These are phyloP conservation scores for Pyrus hybrid DNA, from an alignment of 331 rosid genomes.

Conservation along the genomic window DNA sequence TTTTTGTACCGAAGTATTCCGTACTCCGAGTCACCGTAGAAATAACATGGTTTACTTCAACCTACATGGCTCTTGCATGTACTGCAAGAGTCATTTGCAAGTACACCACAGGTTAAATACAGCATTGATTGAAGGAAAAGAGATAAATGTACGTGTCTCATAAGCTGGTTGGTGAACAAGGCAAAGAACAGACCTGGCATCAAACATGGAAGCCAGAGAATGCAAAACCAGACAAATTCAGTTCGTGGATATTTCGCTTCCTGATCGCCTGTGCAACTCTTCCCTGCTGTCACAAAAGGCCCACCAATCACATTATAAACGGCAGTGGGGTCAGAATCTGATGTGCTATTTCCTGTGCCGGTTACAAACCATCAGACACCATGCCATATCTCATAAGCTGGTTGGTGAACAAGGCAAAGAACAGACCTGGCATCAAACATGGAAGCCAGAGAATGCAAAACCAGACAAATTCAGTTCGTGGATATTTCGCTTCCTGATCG, in stretches of 20 bases:
- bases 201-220: slow-evolving; percentile 25
- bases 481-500: not conserved
- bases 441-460: slow-evolving; percentile 28
- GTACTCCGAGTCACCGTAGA: no score
- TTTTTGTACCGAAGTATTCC: not conserved
- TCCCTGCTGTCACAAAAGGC: not conserved
- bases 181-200: slow-evolving; percentile 21
- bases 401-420: not conserved
- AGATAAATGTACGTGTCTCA: slow-evolving; percentile 3
- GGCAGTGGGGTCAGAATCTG: not conserved
- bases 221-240: slow-evolving; percentile 34
- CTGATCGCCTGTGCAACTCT: not conserved
- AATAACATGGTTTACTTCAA: no score
- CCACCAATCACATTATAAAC: slow-evolving; percentile 2
- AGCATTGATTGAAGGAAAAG: not conserved
- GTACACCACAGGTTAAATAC: no score
- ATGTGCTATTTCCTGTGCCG: not conserved
- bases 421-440: slow-evolving; percentile 25
- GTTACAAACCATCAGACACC: not conserved
- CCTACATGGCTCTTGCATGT: no score
- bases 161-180: not conserved
- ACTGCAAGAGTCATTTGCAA: no score
- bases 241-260: not conserved
- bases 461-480: slow-evolving; percentile 32
- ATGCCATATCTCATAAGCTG: not conserved